Evolutionary conservation across 2,329 filamentous ascomycete species (phyloP).

Genomic region (Alternaria infectoria): DNA sequence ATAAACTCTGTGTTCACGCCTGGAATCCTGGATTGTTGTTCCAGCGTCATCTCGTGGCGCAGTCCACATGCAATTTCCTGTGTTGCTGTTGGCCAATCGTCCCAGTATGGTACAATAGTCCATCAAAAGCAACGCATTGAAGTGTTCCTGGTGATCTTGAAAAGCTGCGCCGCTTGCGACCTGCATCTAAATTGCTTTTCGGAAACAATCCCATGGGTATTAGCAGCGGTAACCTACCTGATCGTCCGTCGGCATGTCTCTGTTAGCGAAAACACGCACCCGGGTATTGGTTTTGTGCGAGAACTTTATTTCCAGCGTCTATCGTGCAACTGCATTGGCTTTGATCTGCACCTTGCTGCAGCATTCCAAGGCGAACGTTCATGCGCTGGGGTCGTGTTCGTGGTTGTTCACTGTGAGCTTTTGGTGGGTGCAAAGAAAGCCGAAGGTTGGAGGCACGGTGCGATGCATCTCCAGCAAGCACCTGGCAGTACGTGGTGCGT

Average conservation of each 20-base stretch:
- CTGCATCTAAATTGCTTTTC: neutral
- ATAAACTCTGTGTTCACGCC: neutral
- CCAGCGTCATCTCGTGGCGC: neutral
- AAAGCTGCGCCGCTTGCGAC: neutral
- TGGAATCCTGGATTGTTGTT: neutral
- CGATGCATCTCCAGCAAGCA: neutral
- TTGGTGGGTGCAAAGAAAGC: neutral
- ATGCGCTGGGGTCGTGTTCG: neutral
- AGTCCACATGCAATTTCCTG: neutral
- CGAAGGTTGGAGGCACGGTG: neutral
- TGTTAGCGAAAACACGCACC: neutral
- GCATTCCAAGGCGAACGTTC: neutral
- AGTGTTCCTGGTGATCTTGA: neutral
- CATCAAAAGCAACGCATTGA: neutral
- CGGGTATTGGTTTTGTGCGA: neutral
- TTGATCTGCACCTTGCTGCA: neutral
- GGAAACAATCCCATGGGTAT: neutral
- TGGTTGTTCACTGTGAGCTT: neutral
- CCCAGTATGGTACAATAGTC: neutral
- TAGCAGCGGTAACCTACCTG: neutral
- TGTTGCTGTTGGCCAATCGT: neutral
- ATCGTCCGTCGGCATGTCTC: neutral
- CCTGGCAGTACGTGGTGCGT: neutral
- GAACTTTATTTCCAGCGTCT: neutral
- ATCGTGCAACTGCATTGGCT: neutral